Percentiles rank a stretch among this genome's conserved stretches.
These are phyloP conservation scores for Colletotrichum musicola DNA, from an alignment of 2,329 filamentous ascomycete genomes.

Conservation along the genomic window DNA sequence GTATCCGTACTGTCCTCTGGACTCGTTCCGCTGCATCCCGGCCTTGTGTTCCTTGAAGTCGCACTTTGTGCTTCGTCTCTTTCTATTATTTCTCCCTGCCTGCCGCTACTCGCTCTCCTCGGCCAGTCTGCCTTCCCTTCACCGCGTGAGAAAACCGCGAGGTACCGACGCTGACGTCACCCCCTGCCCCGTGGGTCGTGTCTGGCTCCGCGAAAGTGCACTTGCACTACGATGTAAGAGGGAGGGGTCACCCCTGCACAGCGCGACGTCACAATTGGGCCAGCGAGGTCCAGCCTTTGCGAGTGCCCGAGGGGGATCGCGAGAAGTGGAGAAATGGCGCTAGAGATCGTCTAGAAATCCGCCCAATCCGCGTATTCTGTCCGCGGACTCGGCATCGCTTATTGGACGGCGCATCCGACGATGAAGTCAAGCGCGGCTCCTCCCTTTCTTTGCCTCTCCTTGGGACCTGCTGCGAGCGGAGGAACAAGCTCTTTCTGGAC, in stretches of 20 bases:
- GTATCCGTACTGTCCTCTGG: neutral
- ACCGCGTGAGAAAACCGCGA: neutral
- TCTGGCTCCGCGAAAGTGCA: neutral
- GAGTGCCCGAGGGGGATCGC: neutral
- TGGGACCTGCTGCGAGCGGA: neutral
- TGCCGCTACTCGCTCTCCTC: neutral
- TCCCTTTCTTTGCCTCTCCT: neutral
- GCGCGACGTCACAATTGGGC: conserved; percentile 35
- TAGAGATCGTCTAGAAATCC: conserved; percentile 30
- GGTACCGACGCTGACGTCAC: conserved; percentile 29
- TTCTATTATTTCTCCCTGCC: neutral
- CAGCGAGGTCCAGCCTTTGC: conserved; percentile 3
- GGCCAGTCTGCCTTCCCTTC: neutral
- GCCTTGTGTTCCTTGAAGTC: neutral
- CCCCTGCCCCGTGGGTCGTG: conserved; percentile 2
- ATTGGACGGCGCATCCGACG: conserved; percentile 21
- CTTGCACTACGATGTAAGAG: neutral
- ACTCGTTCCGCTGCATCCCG: neutral
- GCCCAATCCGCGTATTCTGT: conserved; percentile 30
- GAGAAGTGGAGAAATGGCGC: conserved; percentile 23
- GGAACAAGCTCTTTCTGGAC: conserved; percentile 13
- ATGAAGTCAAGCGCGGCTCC: conserved; percentile 36
- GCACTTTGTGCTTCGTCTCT: neutral
- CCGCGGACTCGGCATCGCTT: conserved; percentile 15
- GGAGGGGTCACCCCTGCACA: conserved; percentile 11